Base-by-base conservation (phyloP, 2,329 filamentous ascomycete genomes). In the Immersiporthe knoxdaviesiana region DNA sequence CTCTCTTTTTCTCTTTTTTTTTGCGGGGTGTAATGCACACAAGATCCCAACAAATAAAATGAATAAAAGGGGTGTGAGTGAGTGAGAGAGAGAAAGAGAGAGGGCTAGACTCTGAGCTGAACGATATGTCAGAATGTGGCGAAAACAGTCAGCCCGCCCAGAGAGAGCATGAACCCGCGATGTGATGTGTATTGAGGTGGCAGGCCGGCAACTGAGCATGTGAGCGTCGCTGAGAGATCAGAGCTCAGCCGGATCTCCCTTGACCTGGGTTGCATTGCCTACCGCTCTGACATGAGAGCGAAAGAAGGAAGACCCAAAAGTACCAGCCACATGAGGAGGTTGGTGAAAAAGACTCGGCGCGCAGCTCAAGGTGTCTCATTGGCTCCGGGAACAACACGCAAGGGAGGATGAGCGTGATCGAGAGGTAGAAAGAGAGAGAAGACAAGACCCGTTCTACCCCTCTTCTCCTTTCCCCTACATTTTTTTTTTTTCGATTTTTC, bases 181-280 rank as follows among this genome's bases (percentile, higher is more conserved):
- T 47, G 44, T 47, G 44, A 50, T 41, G 14, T 44, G n/a, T n/a
- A n/a, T n/a, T n/a, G 39, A 61, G 30, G 18, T 27, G 37, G 37
- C 59, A 41, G 59, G 35, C 18, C 24, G 24, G 52, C 52, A 56
- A 56, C 6, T 56, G 24, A 56, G 30, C 16, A 30, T 56, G 24
- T 30, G 52, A 30, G n/a, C 2, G 24, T 30, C 24, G 52, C 44
- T 21, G 30, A 12, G 56, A 35, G 30, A 59, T 56, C 27, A 10
- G 7, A 63, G 24, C 11, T 63, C 18, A 24, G 44, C 30, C 18
- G 27, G 30, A 47, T 41, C 39, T 63, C 39, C 27, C 24, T 50
- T 50, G 41, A 24, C 39, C 32, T 47, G 27, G 39, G 39, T 63
- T 63, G 60, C 60, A 63, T 47, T 41, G 61, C 21, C 2, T 37